Base-by-base conservation (phyloP, 148 eudicot species). In the Amaranthus cruentus region DNA sequence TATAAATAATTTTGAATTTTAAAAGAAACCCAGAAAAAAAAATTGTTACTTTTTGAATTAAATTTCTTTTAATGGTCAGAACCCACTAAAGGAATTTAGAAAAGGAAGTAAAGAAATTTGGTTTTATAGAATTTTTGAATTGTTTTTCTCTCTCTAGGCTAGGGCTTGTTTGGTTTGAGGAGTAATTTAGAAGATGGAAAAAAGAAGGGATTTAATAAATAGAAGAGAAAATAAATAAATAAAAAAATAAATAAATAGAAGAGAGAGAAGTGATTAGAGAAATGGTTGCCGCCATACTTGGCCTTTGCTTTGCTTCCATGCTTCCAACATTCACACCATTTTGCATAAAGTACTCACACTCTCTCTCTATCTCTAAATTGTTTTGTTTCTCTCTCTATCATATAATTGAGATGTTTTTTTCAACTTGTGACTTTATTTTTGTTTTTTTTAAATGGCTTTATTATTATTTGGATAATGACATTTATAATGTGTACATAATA, bases 251-350 rank as follows among this genome's bases (percentile, higher is more conserved):
- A 4, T 13, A 62, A 60, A 66, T 46, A 53, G 14, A 3, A 3
- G 71, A 21, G 55, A 51, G 75, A 66, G 64, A 38, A 56, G 59
- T 77, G 78, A 69, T 57, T 68, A 69, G 13, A 54, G 59, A 68
- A 14, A 47, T 53, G 76, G 79, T 75, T 82, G 87, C 90, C 85
- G 85, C 86, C 86, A 75, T 81, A 62, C 21, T 78, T 68, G 76
- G 84, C 86, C 85, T 75, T 47, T 83, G 83, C 43, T 73, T 71
- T 87, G 93, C 87, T 84, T 82, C 93, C 93, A 75, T 88, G 83
- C 87, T 85, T 77, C 93, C 93, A 87, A 89, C 93, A 89, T 89
- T 85, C 95, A 76, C 84, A 84, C 86, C 81, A 77, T 75, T 70
- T 79, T 64, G 64, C 72, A 70, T 73, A 66, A 28, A 28, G 65